Evolutionary conservation across 1,284 basidiomycete species (phyloP).

Genomic region (Irpex sp.): DNA sequence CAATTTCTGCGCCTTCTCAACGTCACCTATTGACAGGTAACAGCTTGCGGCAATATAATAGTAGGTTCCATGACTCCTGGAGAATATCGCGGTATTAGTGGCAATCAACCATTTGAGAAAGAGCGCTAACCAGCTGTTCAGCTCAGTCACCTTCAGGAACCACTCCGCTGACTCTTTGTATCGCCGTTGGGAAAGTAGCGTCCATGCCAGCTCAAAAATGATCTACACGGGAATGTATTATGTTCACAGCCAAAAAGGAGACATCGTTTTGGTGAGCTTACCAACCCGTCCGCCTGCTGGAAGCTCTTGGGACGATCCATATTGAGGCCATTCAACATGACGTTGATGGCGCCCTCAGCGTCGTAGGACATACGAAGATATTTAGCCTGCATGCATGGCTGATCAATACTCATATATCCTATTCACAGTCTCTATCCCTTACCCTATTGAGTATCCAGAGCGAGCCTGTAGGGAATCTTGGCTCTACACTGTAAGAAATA

Average conservation of each 20-base stretch:
- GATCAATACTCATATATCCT: not conserved
- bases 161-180: constrained; percentile 65
- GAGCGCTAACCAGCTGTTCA: constrained; percentile 61
- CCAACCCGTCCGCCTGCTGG: constrained; percentile 68
- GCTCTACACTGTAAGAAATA: constrained; percentile 36
- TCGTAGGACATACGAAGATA: constrained; percentile 68
- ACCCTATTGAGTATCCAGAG: constrained; percentile 76
- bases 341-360: constrained; percentile 57
- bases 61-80: constrained; percentile 74
- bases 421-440: constrained; percentile 14
- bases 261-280: constrained; percentile 26
- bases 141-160: constrained; percentile 59
- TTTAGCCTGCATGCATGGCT: constrained; percentile 51
- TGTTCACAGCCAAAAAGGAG: not conserved
- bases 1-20: constrained; percentile 52
- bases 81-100: not conserved
- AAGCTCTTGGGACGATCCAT: constrained; percentile 51
- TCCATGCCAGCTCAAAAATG: constrained; percentile 77
- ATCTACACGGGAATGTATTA: constrained; percentile 37
- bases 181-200: constrained; percentile 56
- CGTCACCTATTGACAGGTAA: constrained; percentile 49
- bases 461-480: constrained; percentile 62
- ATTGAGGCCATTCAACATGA: constrained; percentile 56
- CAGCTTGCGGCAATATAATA: constrained; percentile 73
- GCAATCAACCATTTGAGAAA: not conserved